A percentile compares a stretch with the other conserved stretches of the same genome.
These are phyloP conservation scores for Trapa bicornis DNA, from an alignment of 345 rosid genomes.

Conservation along the genomic window DNA sequence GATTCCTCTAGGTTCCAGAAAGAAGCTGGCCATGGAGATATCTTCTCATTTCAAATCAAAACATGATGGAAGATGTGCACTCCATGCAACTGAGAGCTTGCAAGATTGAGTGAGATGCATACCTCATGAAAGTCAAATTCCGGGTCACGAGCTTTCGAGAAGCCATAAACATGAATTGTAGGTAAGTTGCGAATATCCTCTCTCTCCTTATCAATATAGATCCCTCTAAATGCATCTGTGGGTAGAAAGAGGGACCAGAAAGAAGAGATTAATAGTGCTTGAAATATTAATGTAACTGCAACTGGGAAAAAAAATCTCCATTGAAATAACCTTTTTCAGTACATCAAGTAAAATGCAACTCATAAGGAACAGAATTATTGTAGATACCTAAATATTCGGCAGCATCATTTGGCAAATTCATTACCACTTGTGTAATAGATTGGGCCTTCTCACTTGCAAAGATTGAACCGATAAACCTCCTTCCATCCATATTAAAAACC, in stretches of 20 bases:
- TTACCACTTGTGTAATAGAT: conserved; percentile 60
- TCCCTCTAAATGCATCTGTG: conserved; percentile 70
- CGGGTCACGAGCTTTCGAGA: conserved; percentile 85
- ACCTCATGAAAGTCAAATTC: conserved; percentile 94
- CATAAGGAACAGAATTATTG: not conserved
- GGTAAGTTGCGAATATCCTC: conserved; percentile 36
- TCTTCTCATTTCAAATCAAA: not conserved
- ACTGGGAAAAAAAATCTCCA: not conserved
- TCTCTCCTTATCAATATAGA: conserved; percentile 33
- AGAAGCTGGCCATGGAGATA: not conserved
- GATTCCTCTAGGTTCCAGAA: not conserved
- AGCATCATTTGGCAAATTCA: conserved; percentile 85
- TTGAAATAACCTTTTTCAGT: not conserved
- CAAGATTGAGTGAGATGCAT: not conserved
- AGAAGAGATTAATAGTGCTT: not conserved
- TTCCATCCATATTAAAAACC: conserved; percentile 84
- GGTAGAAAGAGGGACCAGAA: not conserved
- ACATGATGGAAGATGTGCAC: not conserved
- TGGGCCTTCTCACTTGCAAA: conserved; percentile 58
- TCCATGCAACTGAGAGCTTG: not conserved
- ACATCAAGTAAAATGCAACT: not conserved
- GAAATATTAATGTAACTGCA: not conserved
- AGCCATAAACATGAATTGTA: conserved; percentile 75
- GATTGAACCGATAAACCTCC: conserved; percentile 71
- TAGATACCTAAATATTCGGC: conserved; percentile 55